Percentiles rank a stretch among this genome's conserved stretches.
Evolutionary conservation across 1,139 yeast genomes (phyloP).

Genomic region (Lodderomyces parapsilosis): DNA sequence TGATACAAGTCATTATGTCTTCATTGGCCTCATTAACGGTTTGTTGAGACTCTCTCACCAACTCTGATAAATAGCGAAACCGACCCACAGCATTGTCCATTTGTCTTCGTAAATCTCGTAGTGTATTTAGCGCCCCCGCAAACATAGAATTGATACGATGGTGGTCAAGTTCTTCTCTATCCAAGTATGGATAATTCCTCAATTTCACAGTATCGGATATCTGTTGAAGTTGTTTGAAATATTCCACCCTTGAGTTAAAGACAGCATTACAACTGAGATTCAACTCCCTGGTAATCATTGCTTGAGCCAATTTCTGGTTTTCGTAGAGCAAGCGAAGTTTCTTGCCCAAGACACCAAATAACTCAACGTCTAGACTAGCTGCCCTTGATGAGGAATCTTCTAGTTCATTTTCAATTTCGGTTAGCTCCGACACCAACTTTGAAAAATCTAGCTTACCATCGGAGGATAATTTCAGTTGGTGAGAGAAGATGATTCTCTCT

Average conservation of each 20-base stretch:
- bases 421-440: conserved; percentile 20
- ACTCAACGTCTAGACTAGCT: conserved; percentile 20
- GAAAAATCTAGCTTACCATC: background rate
- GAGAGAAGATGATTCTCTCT: background rate
- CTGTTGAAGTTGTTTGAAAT: conserved; percentile 80
- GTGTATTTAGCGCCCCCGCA: background rate
- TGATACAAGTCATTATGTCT: conserved; percentile 53
- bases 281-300: conserved; percentile 45
- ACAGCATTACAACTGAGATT: conserved; percentile 57
- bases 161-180: conserved; percentile 19
- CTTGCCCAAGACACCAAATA: conserved; percentile 24
- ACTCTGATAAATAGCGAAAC: conserved; percentile 54
- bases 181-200: conserved; percentile 19
- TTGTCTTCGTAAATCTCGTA: background rate
- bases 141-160: background rate
- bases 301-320: conserved; percentile 40
- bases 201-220: conserved; percentile 74
- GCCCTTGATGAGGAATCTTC: conserved; percentile 13
- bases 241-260: conserved; percentile 75
- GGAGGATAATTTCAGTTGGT: background rate
- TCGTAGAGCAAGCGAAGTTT: conserved; percentile 33
- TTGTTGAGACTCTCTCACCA: conserved; percentile 16
- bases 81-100: conserved; percentile 51
- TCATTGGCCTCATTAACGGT: conserved; percentile 13
- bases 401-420: conserved; percentile 26